Evolutionary conservation across 352 stramenopile genomes (phyloP), one percentile per base, ranked within the genome.

Genomic region (Phytophthora pini): DNA sequence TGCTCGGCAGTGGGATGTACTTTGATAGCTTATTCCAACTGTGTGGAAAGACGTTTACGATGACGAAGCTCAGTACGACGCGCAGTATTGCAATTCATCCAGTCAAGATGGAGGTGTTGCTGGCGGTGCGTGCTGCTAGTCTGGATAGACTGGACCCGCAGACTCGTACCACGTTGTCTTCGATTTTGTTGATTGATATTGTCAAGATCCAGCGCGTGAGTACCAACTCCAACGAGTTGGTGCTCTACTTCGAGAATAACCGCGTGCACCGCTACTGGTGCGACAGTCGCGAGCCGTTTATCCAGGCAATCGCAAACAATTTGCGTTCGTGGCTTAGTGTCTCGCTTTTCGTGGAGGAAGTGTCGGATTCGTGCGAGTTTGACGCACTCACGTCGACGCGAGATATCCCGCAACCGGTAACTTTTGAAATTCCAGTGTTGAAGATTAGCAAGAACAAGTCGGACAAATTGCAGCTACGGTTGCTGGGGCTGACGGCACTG

Each of bases 21-120:
- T 94, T 94, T 70, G 87, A 94, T 61, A 94, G 83, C 60, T 70
- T 94, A 7, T 94, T 94, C 68, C 84, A 94, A 73, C 56, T 94
- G 24, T 94, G 87, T 22, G 87, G 87, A 9, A 94, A 93, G 70
- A 93, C 83, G 20, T 94, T 94, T 57, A 77, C 79, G 0, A 92
- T 96, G 84, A 83, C 76, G 5, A 96, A 96, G 60, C 83, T 93
- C 8, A 94, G 86, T 49, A 90, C 84, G n/a, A 93, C 84, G 17
- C 75, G 73, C 9, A 93, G 86, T 46, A 88, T 83, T 24, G 74
- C 77, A 5, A 75, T 85, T 5, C 70, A 82, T 7, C 88, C 88
- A 0, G 77, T 96, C 7, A 93, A 90, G 45, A 70, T 91, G 15
- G 75, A 89, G 20, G 80, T 94, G 9, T 44, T 94, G 46, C 59